Percentiles rank a stretch among this genome's conserved stretches.
Evolutionary conservation across 1,139 yeast genomes (phyloP).

Genomic region (Zygosaccharomyces pseudobailii): DNA sequence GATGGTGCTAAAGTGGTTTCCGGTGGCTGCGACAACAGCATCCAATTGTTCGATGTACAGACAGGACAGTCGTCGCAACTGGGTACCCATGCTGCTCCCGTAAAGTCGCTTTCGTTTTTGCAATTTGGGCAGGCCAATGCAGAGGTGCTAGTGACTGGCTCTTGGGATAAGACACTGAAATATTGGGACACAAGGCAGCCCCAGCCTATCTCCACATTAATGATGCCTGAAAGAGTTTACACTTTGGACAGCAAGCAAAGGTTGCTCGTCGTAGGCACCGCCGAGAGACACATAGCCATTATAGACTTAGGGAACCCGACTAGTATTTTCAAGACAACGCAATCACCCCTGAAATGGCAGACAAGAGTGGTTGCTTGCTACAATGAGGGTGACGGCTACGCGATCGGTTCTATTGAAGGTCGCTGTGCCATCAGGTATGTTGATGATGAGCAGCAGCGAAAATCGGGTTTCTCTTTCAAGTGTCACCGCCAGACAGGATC

Average conservation of each 20-base stretch:
- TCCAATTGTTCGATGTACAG: slow-evolving; percentile 75
- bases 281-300: slow-evolving; percentile 76
- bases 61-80: slow-evolving; percentile 79
- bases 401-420: slow-evolving; percentile 91
- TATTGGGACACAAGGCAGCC: slow-evolving; percentile 81
- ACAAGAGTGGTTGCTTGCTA: slow-evolving; percentile 80
- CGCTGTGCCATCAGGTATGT: slow-evolving; percentile 95
- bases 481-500: slow-evolving; percentile 64
- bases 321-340: slow-evolving; percentile 64
- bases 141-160: slow-evolving; percentile 84
- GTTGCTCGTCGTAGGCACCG: slow-evolving; percentile 85
- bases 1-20: slow-evolving; percentile 90
- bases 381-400: slow-evolving; percentile 87
- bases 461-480: slow-evolving; percentile 80
- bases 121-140: slow-evolving; percentile 78
- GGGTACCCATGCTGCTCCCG: slow-evolving; percentile 83
- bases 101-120: slow-evolving; percentile 67
- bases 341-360: slow-evolving; percentile 89
- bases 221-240: slow-evolving; percentile 86
- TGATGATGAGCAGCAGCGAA: slow-evolving; percentile 72
- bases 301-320: slow-evolving; percentile 83
- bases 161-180: slow-evolving; percentile 93
- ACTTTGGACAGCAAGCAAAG: slow-evolving; percentile 82
- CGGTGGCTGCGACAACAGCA: slow-evolving; percentile 93
- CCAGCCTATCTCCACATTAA: slow-evolving; percentile 74